Conservation (phyloP, 768 basidiomycete species). For the Russula sp. region DNA sequence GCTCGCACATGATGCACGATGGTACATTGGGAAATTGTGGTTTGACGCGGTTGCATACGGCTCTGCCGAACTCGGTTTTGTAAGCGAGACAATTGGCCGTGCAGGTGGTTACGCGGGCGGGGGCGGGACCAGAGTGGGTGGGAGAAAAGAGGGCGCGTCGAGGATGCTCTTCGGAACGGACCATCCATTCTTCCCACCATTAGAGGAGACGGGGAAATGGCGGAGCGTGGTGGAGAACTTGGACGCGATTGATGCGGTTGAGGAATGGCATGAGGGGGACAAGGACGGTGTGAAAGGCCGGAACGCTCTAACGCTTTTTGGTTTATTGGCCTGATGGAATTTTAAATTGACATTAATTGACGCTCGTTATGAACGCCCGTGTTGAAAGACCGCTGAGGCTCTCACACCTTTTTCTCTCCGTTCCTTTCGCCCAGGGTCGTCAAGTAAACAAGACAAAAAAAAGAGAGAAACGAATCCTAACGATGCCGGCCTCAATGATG, state of each 20-base stretch:
- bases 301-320: slow-evolving; percentile 74
- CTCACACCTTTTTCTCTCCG: too few species aligned
- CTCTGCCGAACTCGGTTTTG: slow-evolving; percentile 77
- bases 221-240: slow-evolving; percentile 82
- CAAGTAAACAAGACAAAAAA: too few species aligned
- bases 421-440: too few species aligned
- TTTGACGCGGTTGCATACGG: slow-evolving; percentile 91
- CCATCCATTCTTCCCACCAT: slow-evolving; percentile 88
- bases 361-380: too few species aligned
- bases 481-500: slow-evolving; percentile 18
- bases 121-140: slow-evolving; percentile 30
- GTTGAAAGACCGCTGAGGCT: not conserved
- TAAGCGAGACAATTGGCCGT: slow-evolving; percentile 65
- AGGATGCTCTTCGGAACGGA: slow-evolving; percentile 82
- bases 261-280: slow-evolving; percentile 57
- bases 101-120: slow-evolving; percentile 44
- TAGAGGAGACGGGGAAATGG: slow-evolving; percentile 68
- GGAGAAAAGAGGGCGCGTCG: slow-evolving; percentile 50
- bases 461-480: slow-evolving; percentile 1
- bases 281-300: slow-evolving; percentile 64
- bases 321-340: slow-evolving; percentile 27
- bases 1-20: slow-evolving; percentile 77
- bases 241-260: slow-evolving; percentile 67
- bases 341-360: not conserved
- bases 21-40: slow-evolving; percentile 75